These are phyloP conservation scores for Inga laurina DNA, from an alignment of 306 rosid species.

Conservation along the genomic window DNA sequence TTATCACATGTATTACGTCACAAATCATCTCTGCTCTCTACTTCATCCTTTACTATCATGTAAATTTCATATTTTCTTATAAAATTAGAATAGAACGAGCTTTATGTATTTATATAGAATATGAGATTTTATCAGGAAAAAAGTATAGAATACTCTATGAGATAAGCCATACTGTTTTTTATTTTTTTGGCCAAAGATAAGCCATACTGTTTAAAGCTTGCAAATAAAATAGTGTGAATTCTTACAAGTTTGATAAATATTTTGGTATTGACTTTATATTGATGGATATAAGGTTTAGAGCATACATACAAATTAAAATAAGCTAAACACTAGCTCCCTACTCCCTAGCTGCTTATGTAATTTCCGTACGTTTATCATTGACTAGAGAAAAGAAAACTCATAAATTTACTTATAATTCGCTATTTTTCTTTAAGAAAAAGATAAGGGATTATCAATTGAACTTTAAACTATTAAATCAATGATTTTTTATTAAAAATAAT, in stretches of 20 bases:
- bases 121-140: background rate
- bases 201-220: background rate
- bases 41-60: background rate
- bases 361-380: background rate
- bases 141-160: background rate
- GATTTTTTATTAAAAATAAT: too few species aligned
- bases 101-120: background rate
- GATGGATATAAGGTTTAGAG: background rate
- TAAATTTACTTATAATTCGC: background rate
- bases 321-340: background rate
- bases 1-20: constrained; percentile 44
- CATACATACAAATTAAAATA: background rate
- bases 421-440: background rate
- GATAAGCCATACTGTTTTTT: background rate
- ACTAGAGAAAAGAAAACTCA: background rate
- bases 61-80: background rate
- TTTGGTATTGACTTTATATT: background rate
- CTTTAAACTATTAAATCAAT: too few species aligned
- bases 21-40: background rate
- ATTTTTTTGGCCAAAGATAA: background rate
- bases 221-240: background rate
- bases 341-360: background rate
- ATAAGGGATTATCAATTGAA: too few species aligned
- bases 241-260: background rate
- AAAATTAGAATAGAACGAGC: background rate